phyloP scores from a whole-genome alignment of 305 asterid genomes.

The Solanum chacoense region DNA sequence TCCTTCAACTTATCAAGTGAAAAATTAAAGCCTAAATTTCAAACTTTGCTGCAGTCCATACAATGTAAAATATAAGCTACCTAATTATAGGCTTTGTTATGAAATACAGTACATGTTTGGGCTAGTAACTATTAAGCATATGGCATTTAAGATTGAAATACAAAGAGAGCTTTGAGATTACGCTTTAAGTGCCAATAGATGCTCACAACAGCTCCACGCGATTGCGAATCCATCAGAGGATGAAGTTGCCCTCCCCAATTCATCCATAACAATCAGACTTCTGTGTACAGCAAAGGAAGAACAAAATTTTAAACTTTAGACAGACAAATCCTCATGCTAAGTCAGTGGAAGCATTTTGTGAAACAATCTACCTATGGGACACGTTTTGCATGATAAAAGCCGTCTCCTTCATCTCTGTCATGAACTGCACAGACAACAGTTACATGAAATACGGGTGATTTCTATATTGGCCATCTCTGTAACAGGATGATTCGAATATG shows the following conservation, averaged over 20 bases:
- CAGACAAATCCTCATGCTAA: constrained; percentile 5
- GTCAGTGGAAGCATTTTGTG: not conserved
- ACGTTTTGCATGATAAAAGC: constrained; percentile 92
- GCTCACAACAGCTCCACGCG: constrained; percentile 96
- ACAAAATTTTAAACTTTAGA: not conserved
- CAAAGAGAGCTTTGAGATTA: constrained; percentile 19
- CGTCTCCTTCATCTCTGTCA: constrained; percentile 98
- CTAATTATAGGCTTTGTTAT: not conserved
- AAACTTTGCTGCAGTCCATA: not conserved
- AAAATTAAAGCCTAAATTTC: not conserved
- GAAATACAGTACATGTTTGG: not conserved
- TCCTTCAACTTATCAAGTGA: not conserved
- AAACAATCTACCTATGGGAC: constrained; percentile 47
- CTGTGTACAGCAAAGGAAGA: constrained; percentile 26
- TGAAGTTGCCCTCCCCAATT: constrained; percentile 95
- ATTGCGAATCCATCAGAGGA: constrained; percentile 95
- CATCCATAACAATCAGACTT: constrained; percentile 91
- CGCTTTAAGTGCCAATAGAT: constrained; percentile 76
- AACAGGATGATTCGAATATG: not conserved
- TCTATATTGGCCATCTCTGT: not conserved
- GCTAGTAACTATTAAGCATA: not conserved
- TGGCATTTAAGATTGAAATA: not conserved
- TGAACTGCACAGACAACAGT: constrained; percentile 46
- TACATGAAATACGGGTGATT: not conserved
- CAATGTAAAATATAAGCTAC: not conserved